phyloP scores from a whole-genome alignment of 306 rosid genomes.

The Rosa chinensis region DNA sequence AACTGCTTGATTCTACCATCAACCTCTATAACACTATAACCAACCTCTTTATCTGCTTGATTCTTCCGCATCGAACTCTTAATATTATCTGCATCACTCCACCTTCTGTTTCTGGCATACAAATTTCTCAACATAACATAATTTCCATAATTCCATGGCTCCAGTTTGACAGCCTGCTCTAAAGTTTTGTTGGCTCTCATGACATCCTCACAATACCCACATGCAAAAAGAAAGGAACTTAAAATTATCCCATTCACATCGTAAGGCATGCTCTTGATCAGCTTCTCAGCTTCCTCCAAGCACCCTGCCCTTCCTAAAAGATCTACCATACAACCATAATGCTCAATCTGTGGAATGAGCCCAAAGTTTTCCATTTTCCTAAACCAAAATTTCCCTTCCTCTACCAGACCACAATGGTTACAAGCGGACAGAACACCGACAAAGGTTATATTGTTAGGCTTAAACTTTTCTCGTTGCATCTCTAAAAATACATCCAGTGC shows the following conservation, averaged over 20 bases:
- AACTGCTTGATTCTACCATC: slow-evolving; percentile 55
- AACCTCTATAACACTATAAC: slow-evolving; percentile 60
- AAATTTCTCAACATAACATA: slow-evolving; percentile 62
- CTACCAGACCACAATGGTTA: slow-evolving; percentile 63
- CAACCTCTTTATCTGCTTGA: slow-evolving; percentile 59
- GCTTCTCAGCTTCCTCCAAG: slow-evolving; percentile 66
- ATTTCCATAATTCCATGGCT: slow-evolving; percentile 47
- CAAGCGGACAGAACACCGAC: slow-evolving; percentile 63
- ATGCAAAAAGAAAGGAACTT: slow-evolving; percentile 64
- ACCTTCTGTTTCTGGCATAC: slow-evolving; percentile 53
- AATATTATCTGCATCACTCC: slow-evolving; percentile 59
- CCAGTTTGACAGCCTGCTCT: slow-evolving; percentile 38
- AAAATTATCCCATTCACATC: slow-evolving; percentile 58
- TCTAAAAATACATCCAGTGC: slow-evolving; percentile 49
- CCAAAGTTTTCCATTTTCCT: slow-evolving; percentile 49
- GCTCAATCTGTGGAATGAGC: slow-evolving; percentile 63
- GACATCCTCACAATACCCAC: slow-evolving; percentile 53
- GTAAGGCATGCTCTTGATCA: slow-evolving; percentile 61
- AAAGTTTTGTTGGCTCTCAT: slow-evolving; percentile 57
- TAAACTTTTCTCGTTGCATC: slow-evolving; percentile 42
- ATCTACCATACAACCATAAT: slow-evolving; percentile 75
- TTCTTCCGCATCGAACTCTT: slow-evolving; percentile 50
- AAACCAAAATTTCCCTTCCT: slow-evolving; percentile 66
- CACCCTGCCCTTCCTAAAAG: slow-evolving; percentile 70
- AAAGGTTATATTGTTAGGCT: slow-evolving; percentile 57